These are phyloP conservation scores for Murraya koenigii DNA, from an alignment of 345 rosid species.

Conservation along the genomic window DNA sequence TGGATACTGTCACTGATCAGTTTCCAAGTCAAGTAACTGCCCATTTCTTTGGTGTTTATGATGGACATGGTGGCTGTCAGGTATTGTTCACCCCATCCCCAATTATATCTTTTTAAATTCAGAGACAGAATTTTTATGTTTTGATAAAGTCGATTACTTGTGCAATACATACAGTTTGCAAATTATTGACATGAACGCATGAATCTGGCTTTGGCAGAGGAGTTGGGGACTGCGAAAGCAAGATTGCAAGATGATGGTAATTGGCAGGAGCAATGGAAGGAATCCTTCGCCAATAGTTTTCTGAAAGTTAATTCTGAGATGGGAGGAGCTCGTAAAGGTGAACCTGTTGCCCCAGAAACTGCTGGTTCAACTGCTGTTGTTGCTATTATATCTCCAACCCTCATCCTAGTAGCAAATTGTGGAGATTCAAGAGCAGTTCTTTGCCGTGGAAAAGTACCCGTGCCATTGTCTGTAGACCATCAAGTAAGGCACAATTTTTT, in stretches of 20 bases:
- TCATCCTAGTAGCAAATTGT: conserved; percentile 63
- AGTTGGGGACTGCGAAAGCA: conserved; percentile 42
- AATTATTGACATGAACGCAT: conserved; percentile 59
- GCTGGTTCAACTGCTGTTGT: conserved; percentile 91
- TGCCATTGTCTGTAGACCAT: conserved; percentile 69
- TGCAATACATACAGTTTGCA: conserved; percentile 44
- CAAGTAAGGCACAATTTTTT: conserved; percentile 36
- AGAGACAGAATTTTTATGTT: no score
- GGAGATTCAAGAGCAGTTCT: conserved; percentile 89
- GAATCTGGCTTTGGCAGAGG: conserved; percentile 67
- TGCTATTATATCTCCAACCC: conserved; percentile 52
- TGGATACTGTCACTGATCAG: conserved; percentile 25
- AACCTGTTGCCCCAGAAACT: conserved; percentile 55
- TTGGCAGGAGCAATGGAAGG: conserved; percentile 58
- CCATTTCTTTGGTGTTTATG: conserved; percentile 77
- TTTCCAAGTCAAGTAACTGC: conserved; percentile 24
- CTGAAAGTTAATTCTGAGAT: conserved; percentile 62
- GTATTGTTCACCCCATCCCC: conserved; percentile 27
- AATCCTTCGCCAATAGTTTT: conserved; percentile 57
- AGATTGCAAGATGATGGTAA: conserved; percentile 27
- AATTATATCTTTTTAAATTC: background rate
- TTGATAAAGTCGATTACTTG: background rate
- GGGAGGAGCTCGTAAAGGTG: conserved; percentile 10
- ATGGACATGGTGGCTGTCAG: conserved; percentile 84
- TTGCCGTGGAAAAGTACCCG: conserved; percentile 53